These are phyloP conservation scores for Chytriomyces confervae DNA, from an alignment of 192 early-diverging fungal genomes.

Conservation along the genomic window DNA sequence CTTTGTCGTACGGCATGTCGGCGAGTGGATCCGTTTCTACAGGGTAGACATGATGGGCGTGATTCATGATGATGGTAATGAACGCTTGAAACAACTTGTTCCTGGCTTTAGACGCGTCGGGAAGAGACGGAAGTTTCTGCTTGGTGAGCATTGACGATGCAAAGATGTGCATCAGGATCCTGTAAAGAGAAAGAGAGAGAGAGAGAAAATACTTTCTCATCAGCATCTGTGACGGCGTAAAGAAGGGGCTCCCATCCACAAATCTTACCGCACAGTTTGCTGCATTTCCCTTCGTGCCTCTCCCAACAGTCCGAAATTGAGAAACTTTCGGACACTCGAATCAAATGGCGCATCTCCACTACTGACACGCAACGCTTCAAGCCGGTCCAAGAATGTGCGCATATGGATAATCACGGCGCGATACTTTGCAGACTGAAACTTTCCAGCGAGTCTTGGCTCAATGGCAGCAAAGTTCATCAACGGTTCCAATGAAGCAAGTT, in stretches of 20 bases:
- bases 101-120: conserved; percentile 14
- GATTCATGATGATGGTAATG: conserved; percentile 3
- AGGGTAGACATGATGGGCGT: background rate
- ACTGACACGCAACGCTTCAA: conserved; percentile 22
- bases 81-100: conserved; percentile 22
- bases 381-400: conserved; percentile 14
- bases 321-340: background rate
- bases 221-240: background rate
- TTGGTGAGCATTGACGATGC: conserved; percentile 26
- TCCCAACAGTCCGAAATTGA: background rate
- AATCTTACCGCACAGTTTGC: conserved; percentile 4
- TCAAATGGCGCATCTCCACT: conserved; percentile 25
- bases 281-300: conserved; percentile 20
- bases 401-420: conserved; percentile 14
- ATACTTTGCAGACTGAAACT: conserved; percentile 22
- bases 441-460: conserved; percentile 28
- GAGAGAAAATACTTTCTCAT: background rate
- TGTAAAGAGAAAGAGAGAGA: background rate
- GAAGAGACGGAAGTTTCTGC: conserved; percentile 25
- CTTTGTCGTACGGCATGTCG: background rate
- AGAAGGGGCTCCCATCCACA: background rate
- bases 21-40: background rate
- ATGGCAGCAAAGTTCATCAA: conserved; percentile 14
- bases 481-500: conserved; percentile 22
- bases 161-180: conserved; percentile 27